Conservation (phyloP, 306 rosid species). For the Trichosanthes cucumerina region DNA sequence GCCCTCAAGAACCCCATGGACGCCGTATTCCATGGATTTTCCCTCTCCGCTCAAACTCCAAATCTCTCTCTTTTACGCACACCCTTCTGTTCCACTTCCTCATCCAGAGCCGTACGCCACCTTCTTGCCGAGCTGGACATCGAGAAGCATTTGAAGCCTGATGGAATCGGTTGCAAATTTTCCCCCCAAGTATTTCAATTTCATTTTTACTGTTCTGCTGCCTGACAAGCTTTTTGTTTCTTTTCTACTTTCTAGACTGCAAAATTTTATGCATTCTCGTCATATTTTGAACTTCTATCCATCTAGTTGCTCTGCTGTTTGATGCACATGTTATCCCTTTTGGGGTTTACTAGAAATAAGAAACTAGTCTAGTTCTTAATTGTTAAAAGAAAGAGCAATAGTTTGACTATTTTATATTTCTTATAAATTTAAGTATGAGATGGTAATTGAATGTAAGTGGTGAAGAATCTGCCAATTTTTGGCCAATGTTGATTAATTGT, state of each 20-base stretch:
- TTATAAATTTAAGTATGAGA: background rate
- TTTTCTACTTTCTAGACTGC: background rate
- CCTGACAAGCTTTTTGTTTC: background rate
- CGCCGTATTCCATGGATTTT: background rate
- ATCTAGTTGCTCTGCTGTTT: background rate
- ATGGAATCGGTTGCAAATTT: conserved; percentile 7
- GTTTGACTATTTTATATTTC: background rate
- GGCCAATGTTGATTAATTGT: background rate
- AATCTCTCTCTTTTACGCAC: background rate
- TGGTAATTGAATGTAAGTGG: background rate
- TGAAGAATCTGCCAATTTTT: background rate
- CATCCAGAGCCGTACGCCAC: background rate
- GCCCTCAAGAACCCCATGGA: background rate
- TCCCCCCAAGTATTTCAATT: background rate
- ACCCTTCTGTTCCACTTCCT: background rate
- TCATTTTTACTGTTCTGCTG: background rate
- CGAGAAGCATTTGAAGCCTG: background rate
- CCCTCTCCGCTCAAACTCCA: background rate
- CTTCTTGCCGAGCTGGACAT: background rate
- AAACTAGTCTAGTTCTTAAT: background rate
- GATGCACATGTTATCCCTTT: background rate
- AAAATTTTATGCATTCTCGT: background rate
- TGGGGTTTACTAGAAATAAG: background rate
- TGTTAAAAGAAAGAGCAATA: background rate
- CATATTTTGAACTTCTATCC: background rate